Evolutionary conservation across 371 early-diverging fungal species (phyloP).

Genomic region (Actinomortierella ambigua): DNA sequence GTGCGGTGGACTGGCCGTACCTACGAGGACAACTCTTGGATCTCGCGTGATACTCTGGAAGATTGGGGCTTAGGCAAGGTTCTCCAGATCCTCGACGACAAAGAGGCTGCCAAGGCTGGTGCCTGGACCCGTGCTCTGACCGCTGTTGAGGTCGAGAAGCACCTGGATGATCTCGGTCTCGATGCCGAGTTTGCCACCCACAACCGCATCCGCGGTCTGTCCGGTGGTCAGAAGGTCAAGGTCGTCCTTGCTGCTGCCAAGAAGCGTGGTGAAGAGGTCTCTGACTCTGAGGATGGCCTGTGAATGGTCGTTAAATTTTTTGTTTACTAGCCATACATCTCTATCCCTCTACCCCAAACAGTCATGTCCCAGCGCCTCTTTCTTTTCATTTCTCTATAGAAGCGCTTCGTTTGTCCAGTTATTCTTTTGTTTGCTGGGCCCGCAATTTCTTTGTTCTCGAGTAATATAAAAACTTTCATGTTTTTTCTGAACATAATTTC

Average conservation of each 20-base stretch:
- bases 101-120: conserved; percentile 69
- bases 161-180: conserved; percentile 69
- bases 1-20: conserved; percentile 62
- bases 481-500: not conserved
- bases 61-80: conserved; percentile 70
- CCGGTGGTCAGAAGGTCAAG: conserved; percentile 93
- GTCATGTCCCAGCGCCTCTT: no score
- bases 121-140: conserved; percentile 64
- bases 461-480: not conserved
- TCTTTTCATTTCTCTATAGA: not conserved
- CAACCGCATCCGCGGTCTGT: conserved; percentile 81
- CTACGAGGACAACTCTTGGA: conserved; percentile 71
- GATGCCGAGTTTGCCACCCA: conserved; percentile 78
- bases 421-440: not conserved
- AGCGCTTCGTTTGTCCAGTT: no score
- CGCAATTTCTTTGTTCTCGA: conserved; percentile 1
- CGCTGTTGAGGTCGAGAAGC: conserved; percentile 69
- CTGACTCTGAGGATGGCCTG: conserved; percentile 42
- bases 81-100: conserved; percentile 66
- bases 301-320: conserved; percentile 7
- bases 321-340: not conserved
- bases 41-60: conserved; percentile 72
- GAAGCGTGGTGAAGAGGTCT: conserved; percentile 45
- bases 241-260: conserved; percentile 69
- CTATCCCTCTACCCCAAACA: not conserved